Conservation (phyloP, 257 asterid genomes). For the Fraxinus cuspidata region DNA sequence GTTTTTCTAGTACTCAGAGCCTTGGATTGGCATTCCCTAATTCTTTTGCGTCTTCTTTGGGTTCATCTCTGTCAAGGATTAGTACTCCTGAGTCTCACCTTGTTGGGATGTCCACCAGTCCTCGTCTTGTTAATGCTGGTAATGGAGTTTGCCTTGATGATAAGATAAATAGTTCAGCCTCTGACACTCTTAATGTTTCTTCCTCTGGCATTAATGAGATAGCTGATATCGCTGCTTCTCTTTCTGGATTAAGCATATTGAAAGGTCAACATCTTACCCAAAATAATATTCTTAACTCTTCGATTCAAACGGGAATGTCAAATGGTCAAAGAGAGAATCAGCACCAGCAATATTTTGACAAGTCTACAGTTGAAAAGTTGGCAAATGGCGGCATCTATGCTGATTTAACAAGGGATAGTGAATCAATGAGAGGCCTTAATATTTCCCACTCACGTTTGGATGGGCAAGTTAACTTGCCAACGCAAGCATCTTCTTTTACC, state of each 20-base stretch:
- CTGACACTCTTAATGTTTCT: conserved; percentile 35
- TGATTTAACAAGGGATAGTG: conserved; percentile 40
- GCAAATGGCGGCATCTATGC: conserved; percentile 32
- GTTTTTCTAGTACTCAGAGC: conserved; percentile 32
- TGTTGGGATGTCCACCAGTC: conserved; percentile 32
- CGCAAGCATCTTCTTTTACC: conserved; percentile 57
- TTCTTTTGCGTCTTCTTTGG: conserved; percentile 27
- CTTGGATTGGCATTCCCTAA: conserved; percentile 28
- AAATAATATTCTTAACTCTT: conserved; percentile 34
- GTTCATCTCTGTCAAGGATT: conserved; percentile 27
- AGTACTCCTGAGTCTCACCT: conserved; percentile 33
- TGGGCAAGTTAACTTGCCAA: conserved; percentile 43
- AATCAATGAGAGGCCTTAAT: conserved; percentile 27
- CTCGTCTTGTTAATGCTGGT: conserved; percentile 30
- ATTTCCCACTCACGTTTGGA: conserved; percentile 34
- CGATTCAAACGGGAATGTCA: conserved; percentile 41
- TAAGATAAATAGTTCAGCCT: conserved; percentile 25
- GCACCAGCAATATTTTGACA: conserved; percentile 45
- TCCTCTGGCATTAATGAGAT: conserved; percentile 49
- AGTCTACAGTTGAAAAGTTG: conserved; percentile 45
- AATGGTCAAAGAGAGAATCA: conserved; percentile 30
- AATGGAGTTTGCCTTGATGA: conserved; percentile 39
- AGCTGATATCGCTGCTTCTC: conserved; percentile 53
- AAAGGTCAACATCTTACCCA: conserved; percentile 40
- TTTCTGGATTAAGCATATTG: conserved; percentile 48